Evolutionary conservation across 1,139 yeast genomes (phyloP).

Genomic region (Lodderomyces pseudojiufengensis): DNA sequence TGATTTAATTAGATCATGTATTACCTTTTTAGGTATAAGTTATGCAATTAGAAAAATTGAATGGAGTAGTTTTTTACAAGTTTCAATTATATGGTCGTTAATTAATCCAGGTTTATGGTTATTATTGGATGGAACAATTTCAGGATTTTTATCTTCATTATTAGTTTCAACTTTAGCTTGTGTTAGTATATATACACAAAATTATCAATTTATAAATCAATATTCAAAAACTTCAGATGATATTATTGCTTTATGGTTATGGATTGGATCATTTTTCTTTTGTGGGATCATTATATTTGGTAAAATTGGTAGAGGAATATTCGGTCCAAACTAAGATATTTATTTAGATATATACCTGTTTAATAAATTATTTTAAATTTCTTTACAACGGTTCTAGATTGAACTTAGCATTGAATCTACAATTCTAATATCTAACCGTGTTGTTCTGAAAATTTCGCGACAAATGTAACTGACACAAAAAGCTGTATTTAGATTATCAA

Average conservation of each 20-base stretch:
- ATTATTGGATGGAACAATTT: conserved; percentile 68
- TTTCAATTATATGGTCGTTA: conserved; percentile 69
- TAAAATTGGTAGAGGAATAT: conserved; percentile 60
- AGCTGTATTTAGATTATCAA: no score
- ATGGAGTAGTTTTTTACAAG: conserved; percentile 76
- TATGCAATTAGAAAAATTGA: conserved; percentile 79
- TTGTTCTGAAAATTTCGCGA: no score
- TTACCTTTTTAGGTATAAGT: conserved; percentile 78
- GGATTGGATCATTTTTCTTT: conserved; percentile 62
- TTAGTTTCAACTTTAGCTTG: conserved; percentile 40
- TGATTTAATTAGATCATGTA: conserved; percentile 53
- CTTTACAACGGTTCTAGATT: no score
- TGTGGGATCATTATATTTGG: conserved; percentile 70
- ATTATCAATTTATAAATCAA: conserved; percentile 19
- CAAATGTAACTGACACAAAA: no score
- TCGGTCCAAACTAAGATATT: no score
- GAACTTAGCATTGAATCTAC: no score
- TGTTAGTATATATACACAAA: conserved; percentile 32
- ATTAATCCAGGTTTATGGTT: conserved; percentile 81
- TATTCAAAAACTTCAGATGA: conserved; percentile 19
- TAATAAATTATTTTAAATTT: no score
- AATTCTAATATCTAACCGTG: no score
- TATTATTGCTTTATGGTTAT: conserved; percentile 39
- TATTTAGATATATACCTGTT: no score
- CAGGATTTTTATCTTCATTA: conserved; percentile 55